A percentile compares a stretch with the other conserved stretches of the same genome.
phyloP scores from a whole-genome alignment of 164 flowering plant species.

The Kalanchoe fedtschenkoi region DNA sequence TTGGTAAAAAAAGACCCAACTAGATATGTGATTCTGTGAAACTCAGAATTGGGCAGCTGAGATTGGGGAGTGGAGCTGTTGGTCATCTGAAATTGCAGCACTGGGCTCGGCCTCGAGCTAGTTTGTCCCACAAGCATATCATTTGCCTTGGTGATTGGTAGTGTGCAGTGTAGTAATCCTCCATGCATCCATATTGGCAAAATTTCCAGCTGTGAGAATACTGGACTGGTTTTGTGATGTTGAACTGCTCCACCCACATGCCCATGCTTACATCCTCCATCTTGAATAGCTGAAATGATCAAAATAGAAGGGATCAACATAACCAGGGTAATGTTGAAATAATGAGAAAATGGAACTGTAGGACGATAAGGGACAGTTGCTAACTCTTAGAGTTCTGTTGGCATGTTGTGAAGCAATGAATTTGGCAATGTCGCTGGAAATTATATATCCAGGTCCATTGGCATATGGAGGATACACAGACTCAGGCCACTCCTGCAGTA shows the following conservation, averaged over 20 bases:
- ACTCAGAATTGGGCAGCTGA: not conserved
- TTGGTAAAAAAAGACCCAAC: not conserved
- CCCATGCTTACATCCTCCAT: conserved; percentile 7
- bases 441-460: conserved; percentile 4
- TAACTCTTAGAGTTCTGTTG: not conserved
- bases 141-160: conserved; percentile 5
- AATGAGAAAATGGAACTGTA: not conserved
- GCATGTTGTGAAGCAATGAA: conserved; percentile 1
- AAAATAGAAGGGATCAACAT: not conserved
- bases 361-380: not conserved
- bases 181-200: conserved; percentile 5
- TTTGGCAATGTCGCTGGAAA: conserved; percentile 4
- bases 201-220: conserved; percentile 5
- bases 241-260: conserved; percentile 5
- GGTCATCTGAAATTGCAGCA: conserved; percentile 7
- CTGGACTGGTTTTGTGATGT: conserved; percentile 4
- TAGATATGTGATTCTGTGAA: not conserved
- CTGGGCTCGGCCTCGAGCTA: conserved; percentile 2
- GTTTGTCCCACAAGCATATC: conserved; percentile 3
- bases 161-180: conserved; percentile 5
- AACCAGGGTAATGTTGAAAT: not conserved
- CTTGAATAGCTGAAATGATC: conserved; percentile 1
- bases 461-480: conserved; percentile 2
- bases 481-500: not conserved
- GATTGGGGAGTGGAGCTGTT: not conserved